phyloP scores from a whole-genome alignment of 108 stramenopile genomes.

The Mayamaea pseudoterrestris region DNA sequence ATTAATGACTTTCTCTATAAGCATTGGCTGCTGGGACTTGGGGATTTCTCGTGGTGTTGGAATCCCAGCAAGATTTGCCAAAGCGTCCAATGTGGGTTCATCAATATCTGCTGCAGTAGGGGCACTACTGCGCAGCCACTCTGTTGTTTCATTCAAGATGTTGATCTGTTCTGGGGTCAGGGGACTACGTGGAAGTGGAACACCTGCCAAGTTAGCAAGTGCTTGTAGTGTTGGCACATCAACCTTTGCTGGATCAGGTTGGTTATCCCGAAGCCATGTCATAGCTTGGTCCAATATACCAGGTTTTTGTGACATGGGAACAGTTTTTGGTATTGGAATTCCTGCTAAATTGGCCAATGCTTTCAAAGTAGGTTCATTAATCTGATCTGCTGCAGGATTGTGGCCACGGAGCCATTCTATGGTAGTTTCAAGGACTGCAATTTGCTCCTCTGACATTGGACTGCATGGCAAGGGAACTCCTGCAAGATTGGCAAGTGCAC shows the following conservation, averaged over 20 bases:
- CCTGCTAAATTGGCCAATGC: slow-evolving; percentile 5
- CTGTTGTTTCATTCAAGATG: slow-evolving; percentile 1
- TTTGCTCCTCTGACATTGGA: slow-evolving; percentile 2
- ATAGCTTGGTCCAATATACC: slow-evolving; percentile 6
- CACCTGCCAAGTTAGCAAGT: background rate
- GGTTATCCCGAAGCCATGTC: slow-evolving; percentile 9
- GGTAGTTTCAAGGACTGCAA: slow-evolving; percentile 13
- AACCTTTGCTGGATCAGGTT: background rate
- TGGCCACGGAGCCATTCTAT: slow-evolving; percentile 19
- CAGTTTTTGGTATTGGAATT: slow-evolving; percentile 2
- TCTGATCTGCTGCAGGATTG: background rate
- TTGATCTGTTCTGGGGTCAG: background rate
- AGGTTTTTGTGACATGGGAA: slow-evolving; percentile 1
- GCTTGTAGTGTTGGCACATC: slow-evolving; percentile 3
- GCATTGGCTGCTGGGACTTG: too few species aligned
- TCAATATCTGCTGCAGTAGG: slow-evolving; percentile 1
- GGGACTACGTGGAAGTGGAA: background rate
- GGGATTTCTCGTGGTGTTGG: background rate
- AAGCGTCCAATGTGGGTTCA: slow-evolving; percentile 3
- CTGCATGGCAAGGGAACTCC: slow-evolving; percentile 3
- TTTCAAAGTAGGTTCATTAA: slow-evolving; percentile 6
- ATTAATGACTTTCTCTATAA: slow-evolving; percentile 3
- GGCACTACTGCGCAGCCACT: slow-evolving; percentile 3
- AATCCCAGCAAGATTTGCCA: slow-evolving; percentile 7
- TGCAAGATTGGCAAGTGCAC: slow-evolving; percentile 4